These are phyloP conservation scores for Cafeteria roenbergensis DNA, from an alignment of 108 stramenopile genomes.

Conservation along the genomic window DNA sequence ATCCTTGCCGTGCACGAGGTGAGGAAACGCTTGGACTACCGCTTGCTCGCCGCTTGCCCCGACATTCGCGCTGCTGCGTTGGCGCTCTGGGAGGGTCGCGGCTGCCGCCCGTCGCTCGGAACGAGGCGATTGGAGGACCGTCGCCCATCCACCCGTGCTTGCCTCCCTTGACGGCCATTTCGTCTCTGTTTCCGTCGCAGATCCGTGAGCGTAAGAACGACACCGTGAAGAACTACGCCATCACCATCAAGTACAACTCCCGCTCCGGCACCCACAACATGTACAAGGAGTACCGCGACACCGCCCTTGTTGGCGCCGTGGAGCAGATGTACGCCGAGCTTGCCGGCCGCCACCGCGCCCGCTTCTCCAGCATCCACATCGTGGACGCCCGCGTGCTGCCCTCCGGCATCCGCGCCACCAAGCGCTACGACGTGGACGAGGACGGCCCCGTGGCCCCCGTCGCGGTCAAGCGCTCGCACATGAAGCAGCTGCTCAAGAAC, in stretches of 20 bases:
- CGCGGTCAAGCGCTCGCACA: slow-evolving; percentile 41
- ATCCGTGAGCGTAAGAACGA: slow-evolving; percentile 83
- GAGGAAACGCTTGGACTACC: slow-evolving; percentile 9
- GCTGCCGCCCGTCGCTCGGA: too few species aligned
- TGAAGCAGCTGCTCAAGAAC: slow-evolving; percentile 70
- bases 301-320: slow-evolving; percentile 79
- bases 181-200: too few species aligned
- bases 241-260: slow-evolving; percentile 96
- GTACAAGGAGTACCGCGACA: slow-evolving; percentile 98
- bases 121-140: too few species aligned
- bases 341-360: slow-evolving; percentile 97
- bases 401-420: slow-evolving; percentile 61
- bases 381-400: slow-evolving; percentile 79
- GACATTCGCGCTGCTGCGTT: too few species aligned
- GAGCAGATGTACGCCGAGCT: slow-evolving; percentile 96
- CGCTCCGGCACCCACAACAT: slow-evolving; percentile 99
- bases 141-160: too few species aligned
- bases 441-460: slow-evolving; percentile 1
- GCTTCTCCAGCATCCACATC: slow-evolving; percentile 95
- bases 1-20: slow-evolving; percentile 91
- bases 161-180: too few species aligned
- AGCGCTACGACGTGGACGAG: not conserved
- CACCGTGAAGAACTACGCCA: slow-evolving; percentile 97
- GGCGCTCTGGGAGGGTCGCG: too few species aligned
- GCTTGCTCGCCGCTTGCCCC: too few species aligned